phyloP scores from a whole-genome alignment of 2,329 filamentous ascomycete species.

The Diaporthe australafricana region DNA sequence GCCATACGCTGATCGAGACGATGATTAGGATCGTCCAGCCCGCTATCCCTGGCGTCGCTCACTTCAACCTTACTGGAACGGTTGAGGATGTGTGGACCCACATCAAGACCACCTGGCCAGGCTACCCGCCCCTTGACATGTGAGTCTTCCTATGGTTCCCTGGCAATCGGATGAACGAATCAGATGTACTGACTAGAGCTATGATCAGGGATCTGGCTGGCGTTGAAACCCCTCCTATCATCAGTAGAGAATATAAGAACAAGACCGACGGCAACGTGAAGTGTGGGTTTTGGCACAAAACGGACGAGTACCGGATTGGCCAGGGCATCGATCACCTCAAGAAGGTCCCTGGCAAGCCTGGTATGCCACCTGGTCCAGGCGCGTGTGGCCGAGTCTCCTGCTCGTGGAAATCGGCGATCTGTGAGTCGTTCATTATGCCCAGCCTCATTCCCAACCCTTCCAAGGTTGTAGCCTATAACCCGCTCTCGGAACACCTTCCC shows the following conservation, averaged over 20 bases:
- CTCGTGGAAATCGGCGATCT: slow-evolving; percentile 4
- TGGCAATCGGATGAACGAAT: neutral
- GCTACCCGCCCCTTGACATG: neutral
- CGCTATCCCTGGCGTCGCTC: neutral
- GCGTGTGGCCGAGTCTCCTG: slow-evolving; percentile 28
- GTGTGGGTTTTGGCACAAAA: neutral
- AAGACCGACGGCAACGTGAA: neutral
- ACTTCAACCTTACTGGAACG: slow-evolving; percentile 21
- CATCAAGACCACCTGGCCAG: slow-evolving; percentile 2
- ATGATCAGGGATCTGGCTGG: neutral
- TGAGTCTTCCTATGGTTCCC: neutral
- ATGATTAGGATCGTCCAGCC: neutral
- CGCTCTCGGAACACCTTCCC: neutral
- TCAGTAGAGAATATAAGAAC: neutral
- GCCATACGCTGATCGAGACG: neutral
- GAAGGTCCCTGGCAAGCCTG: neutral
- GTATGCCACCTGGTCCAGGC: slow-evolving; percentile 10
- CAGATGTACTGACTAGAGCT: neutral
- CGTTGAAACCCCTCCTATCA: neutral
- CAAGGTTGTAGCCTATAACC: neutral
- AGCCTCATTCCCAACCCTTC: neutral
- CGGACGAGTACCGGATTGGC: neutral
- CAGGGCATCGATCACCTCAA: neutral
- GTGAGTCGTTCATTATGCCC: neutral
- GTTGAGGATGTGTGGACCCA: slow-evolving; percentile 20